These are phyloP conservation scores for Saxophila tyrrhenica DNA, from an alignment of 495 filamentous ascomycete genomes.

Conservation along the genomic window DNA sequence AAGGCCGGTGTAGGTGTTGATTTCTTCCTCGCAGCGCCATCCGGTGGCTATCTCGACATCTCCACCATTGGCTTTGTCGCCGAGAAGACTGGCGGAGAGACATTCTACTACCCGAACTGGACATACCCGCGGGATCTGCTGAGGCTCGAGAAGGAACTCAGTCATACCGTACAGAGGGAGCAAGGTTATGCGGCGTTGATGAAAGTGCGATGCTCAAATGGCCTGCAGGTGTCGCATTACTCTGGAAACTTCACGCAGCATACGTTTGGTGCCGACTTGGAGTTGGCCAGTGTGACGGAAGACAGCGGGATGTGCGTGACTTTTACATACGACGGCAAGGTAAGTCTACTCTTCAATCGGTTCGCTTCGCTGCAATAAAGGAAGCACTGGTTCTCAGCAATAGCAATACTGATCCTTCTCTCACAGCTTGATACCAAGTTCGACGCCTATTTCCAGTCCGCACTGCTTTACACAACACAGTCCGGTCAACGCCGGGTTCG, in stretches of 20 bases:
- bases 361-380: slow-evolving; percentile 8
- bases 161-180: slow-evolving; percentile 78
- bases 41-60: slow-evolving; percentile 83
- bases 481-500: slow-evolving; percentile 81
- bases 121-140: slow-evolving; percentile 70
- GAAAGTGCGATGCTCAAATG: slow-evolving; percentile 97
- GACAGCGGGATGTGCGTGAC: slow-evolving; percentile 88
- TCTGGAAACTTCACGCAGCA: slow-evolving; percentile 95
- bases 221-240: slow-evolving; percentile 85
- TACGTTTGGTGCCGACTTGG: slow-evolving; percentile 86
- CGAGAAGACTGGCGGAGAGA: slow-evolving; percentile 78
- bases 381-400: slow-evolving; percentile 9
- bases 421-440: slow-evolving; percentile 75
- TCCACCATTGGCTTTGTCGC: slow-evolving; percentile 79
- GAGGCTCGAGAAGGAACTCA: slow-evolving; percentile 76
- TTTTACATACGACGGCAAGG: slow-evolving; percentile 92
- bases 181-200: slow-evolving; percentile 94
- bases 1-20: slow-evolving; percentile 80
- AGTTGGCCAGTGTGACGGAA: slow-evolving; percentile 84
- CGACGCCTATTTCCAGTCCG: slow-evolving; percentile 96
- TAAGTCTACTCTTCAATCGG: slow-evolving; percentile 14
- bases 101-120: slow-evolving; percentile 94
- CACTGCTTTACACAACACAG: slow-evolving; percentile 86
- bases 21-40: slow-evolving; percentile 85
- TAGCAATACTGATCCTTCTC: background rate